phyloP scores from a whole-genome alignment of 2,329 filamentous ascomycete genomes.

The Aspergillus thermomutatus region DNA sequence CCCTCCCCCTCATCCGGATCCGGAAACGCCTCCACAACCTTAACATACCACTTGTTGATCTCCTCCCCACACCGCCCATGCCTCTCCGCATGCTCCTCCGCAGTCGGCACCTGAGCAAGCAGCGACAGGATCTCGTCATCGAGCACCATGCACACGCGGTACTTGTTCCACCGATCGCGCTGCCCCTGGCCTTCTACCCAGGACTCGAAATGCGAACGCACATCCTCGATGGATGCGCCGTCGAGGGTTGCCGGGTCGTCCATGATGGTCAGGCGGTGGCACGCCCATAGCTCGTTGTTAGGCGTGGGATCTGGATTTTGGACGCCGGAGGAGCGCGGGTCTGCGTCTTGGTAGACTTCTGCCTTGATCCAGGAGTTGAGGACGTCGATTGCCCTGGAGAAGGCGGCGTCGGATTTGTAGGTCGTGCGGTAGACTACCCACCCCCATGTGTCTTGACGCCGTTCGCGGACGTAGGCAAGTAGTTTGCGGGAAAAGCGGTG shows the following conservation, averaged over 20 bases:
- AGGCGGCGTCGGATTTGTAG: neutral
- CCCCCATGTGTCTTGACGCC: constrained; percentile 1
- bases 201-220: constrained; percentile 1
- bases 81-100: neutral
- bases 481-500: neutral
- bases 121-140: neutral
- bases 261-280: neutral
- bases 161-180: neutral
- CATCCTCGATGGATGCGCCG: neutral
- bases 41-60: neutral
- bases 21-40: too few species aligned
- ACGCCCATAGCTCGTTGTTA: neutral
- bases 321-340: neutral
- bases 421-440: constrained; percentile 2
- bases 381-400: neutral
- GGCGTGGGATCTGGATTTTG: constrained; percentile 1
- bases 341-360: neutral
- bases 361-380: neutral
- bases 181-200: neutral
- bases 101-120: neutral
- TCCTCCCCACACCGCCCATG: neutral
- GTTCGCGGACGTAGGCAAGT: neutral
- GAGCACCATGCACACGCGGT: neutral
- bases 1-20: too few species aligned
- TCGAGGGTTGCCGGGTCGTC: neutral